These are phyloP conservation scores for Ganoderma meredithae DNA, from an alignment of 1,284 basidiomycete genomes.

Conservation along the genomic window DNA sequence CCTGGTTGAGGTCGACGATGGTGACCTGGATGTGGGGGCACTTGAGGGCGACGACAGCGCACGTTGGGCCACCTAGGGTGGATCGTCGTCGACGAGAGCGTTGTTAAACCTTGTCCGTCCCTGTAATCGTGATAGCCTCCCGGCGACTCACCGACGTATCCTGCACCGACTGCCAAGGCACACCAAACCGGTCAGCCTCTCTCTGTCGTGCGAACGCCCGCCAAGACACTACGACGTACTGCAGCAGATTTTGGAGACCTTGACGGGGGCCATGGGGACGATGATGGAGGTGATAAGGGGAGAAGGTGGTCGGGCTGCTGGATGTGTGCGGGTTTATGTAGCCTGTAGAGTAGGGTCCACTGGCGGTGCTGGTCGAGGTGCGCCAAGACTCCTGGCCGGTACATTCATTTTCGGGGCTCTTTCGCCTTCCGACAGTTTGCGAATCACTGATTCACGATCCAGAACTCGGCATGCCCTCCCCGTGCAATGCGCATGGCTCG, in stretches of 20 bases:
- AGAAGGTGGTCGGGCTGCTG: constrained; percentile 19
- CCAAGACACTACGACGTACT: constrained; percentile 62
- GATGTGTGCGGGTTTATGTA: constrained; percentile 11
- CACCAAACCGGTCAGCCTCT: constrained; percentile 24
- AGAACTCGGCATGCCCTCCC: neutral
- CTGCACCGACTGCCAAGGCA: constrained; percentile 81
- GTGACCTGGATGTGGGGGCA: constrained; percentile 96
- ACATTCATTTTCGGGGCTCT: constrained; percentile 6
- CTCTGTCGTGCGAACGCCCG: neutral
- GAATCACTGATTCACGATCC: constrained; percentile 1
- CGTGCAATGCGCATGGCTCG: neutral
- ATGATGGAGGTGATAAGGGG: constrained; percentile 28
- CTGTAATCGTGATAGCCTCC: constrained; percentile 19
- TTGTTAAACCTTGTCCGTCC: constrained; percentile 1
- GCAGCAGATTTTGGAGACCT: constrained; percentile 90
- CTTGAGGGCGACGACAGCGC: constrained; percentile 93
- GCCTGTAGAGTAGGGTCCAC: neutral
- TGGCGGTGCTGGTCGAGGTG: constrained; percentile 4
- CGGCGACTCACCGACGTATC: constrained; percentile 85
- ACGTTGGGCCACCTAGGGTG: constrained; percentile 86
- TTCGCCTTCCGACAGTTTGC: neutral
- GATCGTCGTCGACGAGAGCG: neutral
- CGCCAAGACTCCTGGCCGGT: neutral
- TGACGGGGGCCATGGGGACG: constrained; percentile 61
- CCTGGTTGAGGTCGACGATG: constrained; percentile 97